A percentile compares a stretch with the other conserved stretches of the same genome.
These are phyloP conservation scores for Escovopsis sp. DNA, from an alignment of 2,329 filamentous ascomycete genomes.

Conservation along the genomic window DNA sequence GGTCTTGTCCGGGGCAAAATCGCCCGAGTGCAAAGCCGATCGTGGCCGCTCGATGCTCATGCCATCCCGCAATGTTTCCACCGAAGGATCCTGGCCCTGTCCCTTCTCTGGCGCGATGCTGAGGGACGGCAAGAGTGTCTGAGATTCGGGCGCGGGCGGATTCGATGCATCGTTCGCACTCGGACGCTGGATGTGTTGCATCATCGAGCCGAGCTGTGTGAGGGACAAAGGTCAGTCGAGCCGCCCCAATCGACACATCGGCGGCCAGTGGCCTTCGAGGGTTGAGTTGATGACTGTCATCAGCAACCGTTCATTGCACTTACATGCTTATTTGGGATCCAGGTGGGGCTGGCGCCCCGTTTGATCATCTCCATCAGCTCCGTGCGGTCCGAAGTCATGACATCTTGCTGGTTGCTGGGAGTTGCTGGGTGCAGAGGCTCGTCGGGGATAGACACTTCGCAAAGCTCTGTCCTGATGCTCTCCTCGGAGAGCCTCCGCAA, in stretches of 20 bases:
- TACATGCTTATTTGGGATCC: conserved; percentile 52
- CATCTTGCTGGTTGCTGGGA: conserved; percentile 10
- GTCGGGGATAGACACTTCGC: conserved; percentile 39
- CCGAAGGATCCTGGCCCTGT: conserved; percentile 11
- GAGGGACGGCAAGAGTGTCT: conserved; percentile 28
- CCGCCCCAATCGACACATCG: no score
- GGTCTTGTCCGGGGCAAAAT: conserved; percentile 37
- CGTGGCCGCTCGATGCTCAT: conserved; percentile 64
- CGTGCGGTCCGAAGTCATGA: conserved; percentile 43
- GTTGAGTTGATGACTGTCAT: no score
- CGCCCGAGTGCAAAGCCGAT: conserved; percentile 56
- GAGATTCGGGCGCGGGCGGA: conserved; percentile 18
- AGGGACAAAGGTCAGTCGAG: no score
- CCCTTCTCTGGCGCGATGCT: conserved; percentile 32
- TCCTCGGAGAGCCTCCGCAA: conserved; percentile 35
- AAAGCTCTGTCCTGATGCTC: conserved; percentile 44
- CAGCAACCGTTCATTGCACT: no score
- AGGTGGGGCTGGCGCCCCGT: conserved; percentile 58
- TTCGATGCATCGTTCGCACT: conserved; percentile 11
- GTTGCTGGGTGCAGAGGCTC: conserved; percentile 17
- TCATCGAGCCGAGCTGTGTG: conserved; percentile 23
- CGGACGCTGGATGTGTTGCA: conserved; percentile 11
- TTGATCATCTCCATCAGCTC: conserved; percentile 79
- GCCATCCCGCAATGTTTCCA: conserved; percentile 35
- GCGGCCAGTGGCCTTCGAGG: no score